Conservation (phyloP, 345 rosid species). For the Geranium rotundifolium region DNA sequence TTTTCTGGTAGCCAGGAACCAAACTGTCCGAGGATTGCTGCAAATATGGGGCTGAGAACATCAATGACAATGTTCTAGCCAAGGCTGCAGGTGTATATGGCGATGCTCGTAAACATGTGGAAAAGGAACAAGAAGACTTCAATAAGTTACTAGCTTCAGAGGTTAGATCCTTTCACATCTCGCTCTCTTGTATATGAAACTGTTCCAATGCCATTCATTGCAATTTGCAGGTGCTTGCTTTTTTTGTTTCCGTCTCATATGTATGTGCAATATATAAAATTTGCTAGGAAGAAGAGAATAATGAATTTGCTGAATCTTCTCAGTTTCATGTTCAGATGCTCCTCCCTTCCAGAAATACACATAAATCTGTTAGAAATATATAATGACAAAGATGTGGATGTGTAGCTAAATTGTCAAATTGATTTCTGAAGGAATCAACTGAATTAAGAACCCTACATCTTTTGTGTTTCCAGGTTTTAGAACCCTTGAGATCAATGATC, state of each 20-base stretch:
- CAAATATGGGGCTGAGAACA: constrained; percentile 76
- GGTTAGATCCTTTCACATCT: constrained; percentile 22
- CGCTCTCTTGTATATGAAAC: no score
- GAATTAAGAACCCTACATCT: not conserved
- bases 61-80: constrained; percentile 63
- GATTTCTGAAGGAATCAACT: not conserved
- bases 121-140: constrained; percentile 83
- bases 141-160: constrained; percentile 59
- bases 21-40: constrained; percentile 82
- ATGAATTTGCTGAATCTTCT: not conserved
- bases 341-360: not conserved
- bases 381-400: no score
- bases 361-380: no score
- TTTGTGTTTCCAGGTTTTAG: constrained; percentile 43
- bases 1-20: constrained; percentile 42
- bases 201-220: not conserved
- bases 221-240: not conserved
- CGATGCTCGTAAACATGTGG: constrained; percentile 79
- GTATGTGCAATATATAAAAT: no score
- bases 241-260: no score
- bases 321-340: not conserved
- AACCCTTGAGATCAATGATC: constrained; percentile 87
- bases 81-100: constrained; percentile 91
- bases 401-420: no score
- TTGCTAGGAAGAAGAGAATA: not conserved